These are phyloP conservation scores for Epichloe uncinata DNA, from an alignment of 2,329 filamentous ascomycete genomes.

Conservation along the genomic window DNA sequence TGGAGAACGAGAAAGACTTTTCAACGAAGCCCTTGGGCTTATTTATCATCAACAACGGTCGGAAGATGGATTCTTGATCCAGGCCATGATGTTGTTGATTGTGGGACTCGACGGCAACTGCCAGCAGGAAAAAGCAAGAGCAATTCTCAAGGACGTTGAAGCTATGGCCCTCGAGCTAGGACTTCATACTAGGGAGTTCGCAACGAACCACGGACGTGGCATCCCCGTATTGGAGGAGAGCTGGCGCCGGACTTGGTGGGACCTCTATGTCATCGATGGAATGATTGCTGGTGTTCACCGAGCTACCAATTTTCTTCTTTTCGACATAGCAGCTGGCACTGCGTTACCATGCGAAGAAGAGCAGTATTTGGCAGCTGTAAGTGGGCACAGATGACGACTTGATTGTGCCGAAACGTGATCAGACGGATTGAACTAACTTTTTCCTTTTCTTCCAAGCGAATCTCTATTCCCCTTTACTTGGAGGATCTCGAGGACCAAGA, in stretches of 20 bases:
- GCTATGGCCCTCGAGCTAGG: constrained; percentile 62
- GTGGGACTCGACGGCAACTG: constrained; percentile 68
- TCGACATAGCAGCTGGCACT: constrained; percentile 53
- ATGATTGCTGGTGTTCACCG: constrained; percentile 72
- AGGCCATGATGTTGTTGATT: constrained; percentile 63
- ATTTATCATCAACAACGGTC: constrained; percentile 32
- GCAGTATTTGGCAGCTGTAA: constrained; percentile 49
- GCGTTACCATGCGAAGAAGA: constrained; percentile 70
- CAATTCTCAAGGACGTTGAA: constrained; percentile 55
- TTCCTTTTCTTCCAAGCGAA: constrained; percentile 27
- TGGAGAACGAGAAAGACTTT: constrained; percentile 30
- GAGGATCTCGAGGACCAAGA: constrained; percentile 63
- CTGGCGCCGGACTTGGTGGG: constrained; percentile 88
- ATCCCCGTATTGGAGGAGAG: constrained; percentile 65
- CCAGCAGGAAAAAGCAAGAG: constrained; percentile 53
- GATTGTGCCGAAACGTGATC: neutral
- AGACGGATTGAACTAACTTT: constrained; percentile 3
- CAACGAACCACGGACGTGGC: constrained; percentile 47
- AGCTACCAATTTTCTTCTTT: constrained; percentile 56
- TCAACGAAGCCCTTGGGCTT: constrained; percentile 44
- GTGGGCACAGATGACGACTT: constrained; percentile 12
- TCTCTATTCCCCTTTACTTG: constrained; percentile 48
- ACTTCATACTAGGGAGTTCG: constrained; percentile 58
- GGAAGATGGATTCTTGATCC: constrained; percentile 52
- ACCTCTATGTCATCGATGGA: constrained; percentile 63